Conservation (phyloP, 495 filamentous ascomycete genomes). For the Xylaria scruposa region DNA sequence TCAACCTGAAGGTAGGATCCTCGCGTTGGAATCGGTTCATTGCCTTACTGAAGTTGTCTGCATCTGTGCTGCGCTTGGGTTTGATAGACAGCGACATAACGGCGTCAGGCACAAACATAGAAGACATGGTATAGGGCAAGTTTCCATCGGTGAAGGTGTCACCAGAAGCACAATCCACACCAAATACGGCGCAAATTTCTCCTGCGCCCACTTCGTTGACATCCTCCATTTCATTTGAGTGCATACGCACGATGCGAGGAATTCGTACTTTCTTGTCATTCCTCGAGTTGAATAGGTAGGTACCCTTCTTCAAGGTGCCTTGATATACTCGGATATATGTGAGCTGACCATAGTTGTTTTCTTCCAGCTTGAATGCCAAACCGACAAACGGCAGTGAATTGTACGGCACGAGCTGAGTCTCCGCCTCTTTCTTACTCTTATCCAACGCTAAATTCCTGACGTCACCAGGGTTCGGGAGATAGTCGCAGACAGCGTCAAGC, state of each 20-base stretch:
- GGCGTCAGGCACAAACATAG: slow-evolving; percentile 98
- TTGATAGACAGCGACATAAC: slow-evolving; percentile 98
- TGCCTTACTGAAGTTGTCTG: slow-evolving; percentile 94
- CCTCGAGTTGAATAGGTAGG: slow-evolving; percentile 91
- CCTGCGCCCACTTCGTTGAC: slow-evolving; percentile 89
- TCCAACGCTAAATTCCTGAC: slow-evolving; percentile 92
- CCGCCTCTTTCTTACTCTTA: slow-evolving; percentile 73
- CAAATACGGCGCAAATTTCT: slow-evolving; percentile 98
- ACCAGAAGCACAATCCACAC: slow-evolving; percentile 96
- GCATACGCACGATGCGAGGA: slow-evolving; percentile 98
- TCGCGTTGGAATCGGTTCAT: slow-evolving; percentile 99
- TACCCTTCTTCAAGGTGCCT: slow-evolving; percentile 84
- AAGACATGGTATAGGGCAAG: slow-evolving; percentile 94
- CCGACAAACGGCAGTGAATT: slow-evolving; percentile 93
- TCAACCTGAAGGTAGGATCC: slow-evolving; percentile 96
- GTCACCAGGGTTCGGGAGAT: slow-evolving; percentile 90
- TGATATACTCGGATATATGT: slow-evolving; percentile 99
- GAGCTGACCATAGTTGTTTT: slow-evolving; percentile 97
- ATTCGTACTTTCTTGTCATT: slow-evolving; percentile 96
- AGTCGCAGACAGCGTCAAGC: slow-evolving; percentile 96
- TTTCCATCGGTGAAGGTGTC: slow-evolving; percentile 97
- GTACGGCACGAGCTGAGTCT: slow-evolving; percentile 88
- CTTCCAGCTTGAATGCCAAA: slow-evolving; percentile 98
- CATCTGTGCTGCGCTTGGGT: slow-evolving; percentile 92
- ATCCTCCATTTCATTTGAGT: slow-evolving; percentile 99